Base-by-base conservation (phyloP, 2,329 filamentous ascomycete genomes). In the Sordariomycetes sp. region DNA sequence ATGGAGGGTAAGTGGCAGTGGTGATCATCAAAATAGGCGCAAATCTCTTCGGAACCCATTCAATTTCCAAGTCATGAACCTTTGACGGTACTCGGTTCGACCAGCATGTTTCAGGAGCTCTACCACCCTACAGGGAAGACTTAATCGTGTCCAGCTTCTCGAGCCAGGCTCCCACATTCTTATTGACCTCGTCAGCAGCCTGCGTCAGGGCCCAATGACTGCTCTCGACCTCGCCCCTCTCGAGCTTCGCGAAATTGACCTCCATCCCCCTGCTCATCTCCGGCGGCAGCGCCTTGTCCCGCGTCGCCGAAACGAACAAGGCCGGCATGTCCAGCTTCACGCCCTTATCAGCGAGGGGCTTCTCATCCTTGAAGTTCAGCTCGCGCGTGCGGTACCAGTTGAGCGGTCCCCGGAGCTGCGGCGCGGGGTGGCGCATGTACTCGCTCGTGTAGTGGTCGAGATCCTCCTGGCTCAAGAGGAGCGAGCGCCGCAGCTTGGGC, bases 121-220 rank as follows among this genome's bases (percentile, higher is more conserved):
- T 8, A 15, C 3, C 8, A 9, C 28, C 12, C 32, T 23, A 38
- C 33, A 41, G 30, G 7, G 27, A 24, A 6, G 36, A 12, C 23
- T 36, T 34, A 9, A 34, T 29, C 6, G 19, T 46, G 4, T 42
- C 36, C 16, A 49, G 19, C 17, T 52, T 46, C 21, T 72, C 67
- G 39, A 93, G 44, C 73, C 87, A 94, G 37, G 70, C 65, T 36
- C 63, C 66, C 45, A 94, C 66, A 39, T 78, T 62, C 32, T 51
- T 54, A 55, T 95, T 95, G 4, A 86, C 74, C 46, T 81, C 74
- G 16, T 68, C 72, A 0, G 81, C 70, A 42, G 72, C 74, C 64
- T 94, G 75, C 65, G 76, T 79, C 51, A 94, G 59, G 30, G 81
- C 84, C 90, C 90, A 96, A 58, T 96, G 92, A 14, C 70, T 65